Evolutionary conservation across 2,329 filamentous ascomycete species (phyloP).

Genomic region (Aspergillus fischeri): DNA sequence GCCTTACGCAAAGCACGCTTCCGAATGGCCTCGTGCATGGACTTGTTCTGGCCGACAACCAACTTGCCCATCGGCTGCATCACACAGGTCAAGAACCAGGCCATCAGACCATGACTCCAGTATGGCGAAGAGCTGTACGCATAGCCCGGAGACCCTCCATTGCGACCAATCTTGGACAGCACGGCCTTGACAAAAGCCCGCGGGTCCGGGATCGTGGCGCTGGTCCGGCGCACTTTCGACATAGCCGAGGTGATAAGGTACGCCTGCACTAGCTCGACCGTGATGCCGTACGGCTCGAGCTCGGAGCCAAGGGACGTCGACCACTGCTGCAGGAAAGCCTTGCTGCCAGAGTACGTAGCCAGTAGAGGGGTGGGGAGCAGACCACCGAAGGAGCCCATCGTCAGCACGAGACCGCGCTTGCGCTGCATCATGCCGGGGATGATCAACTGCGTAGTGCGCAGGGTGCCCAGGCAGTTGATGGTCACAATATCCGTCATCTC

Average conservation of each 20-base stretch:
- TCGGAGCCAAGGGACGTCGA: constrained; percentile 80
- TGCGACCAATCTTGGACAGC: constrained; percentile 73
- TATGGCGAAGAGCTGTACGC: constrained; percentile 85
- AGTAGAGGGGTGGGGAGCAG: constrained; percentile 87
- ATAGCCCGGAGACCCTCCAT: constrained; percentile 72
- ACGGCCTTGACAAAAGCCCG: constrained; percentile 75
- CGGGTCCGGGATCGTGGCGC: constrained; percentile 72
- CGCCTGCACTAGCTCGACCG: constrained; percentile 86
- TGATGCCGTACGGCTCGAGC: constrained; percentile 72
- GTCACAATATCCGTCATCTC: constrained; percentile 89
- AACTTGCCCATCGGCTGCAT: constrained; percentile 55
- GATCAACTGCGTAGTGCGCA: constrained; percentile 81
- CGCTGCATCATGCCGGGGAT: constrained; percentile 80
- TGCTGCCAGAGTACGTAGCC: constrained; percentile 95
- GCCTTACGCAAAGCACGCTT: constrained; percentile 78
- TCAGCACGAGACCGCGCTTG: constrained; percentile 83
- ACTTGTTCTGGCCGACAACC: constrained; percentile 58
- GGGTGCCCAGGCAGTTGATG: constrained; percentile 89
- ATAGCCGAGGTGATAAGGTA: constrained; percentile 95
- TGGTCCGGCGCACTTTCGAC: constrained; percentile 87
- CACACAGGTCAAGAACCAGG: constrained; percentile 68
- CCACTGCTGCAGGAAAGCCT: constrained; percentile 98
- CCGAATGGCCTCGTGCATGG: constrained; percentile 79
- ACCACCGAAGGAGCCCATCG: constrained; percentile 95
- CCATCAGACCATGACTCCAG: constrained; percentile 87